Conservation (phyloP, 176 grass and related monocot species). For the Microstegium vimineum region DNA sequence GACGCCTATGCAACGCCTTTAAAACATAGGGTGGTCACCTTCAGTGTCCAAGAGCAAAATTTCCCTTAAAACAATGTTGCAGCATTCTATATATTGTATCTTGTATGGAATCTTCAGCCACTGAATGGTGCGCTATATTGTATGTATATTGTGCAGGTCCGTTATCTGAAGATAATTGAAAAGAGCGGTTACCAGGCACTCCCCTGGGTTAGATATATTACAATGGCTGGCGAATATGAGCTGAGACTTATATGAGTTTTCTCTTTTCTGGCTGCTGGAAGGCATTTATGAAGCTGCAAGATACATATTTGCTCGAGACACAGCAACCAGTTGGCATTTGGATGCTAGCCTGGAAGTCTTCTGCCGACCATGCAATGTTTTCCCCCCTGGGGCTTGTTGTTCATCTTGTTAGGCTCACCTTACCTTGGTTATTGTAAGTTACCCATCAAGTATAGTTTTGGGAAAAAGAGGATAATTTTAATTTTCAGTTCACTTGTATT, state of each 20-base stretch:
- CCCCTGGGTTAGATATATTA: conserved; percentile 99
- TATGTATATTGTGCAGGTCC: conserved; percentile 64
- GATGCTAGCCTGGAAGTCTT: conserved; percentile 23
- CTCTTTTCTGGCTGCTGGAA: conserved; percentile 17
- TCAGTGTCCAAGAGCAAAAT: too few species aligned
- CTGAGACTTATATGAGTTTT: conserved; percentile 77
- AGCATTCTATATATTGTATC: not conserved
- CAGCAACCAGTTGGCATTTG: conserved; percentile 12
- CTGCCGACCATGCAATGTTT: conserved; percentile 31
- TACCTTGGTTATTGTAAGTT: conserved; percentile 47
- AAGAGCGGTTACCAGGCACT: conserved; percentile 97
- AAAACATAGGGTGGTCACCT: too few species aligned
- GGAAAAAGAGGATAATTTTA: not conserved
- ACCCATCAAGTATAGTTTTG: conserved; percentile 53
- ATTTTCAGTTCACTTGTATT: conserved; percentile 34
- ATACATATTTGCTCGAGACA: conserved; percentile 18
- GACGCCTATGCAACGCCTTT: too few species aligned
- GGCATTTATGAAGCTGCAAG: conserved; percentile 11
- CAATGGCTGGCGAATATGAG: conserved; percentile 98
- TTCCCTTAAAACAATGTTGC: too few species aligned
- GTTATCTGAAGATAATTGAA: conserved; percentile 98
- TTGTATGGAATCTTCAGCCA: not conserved
- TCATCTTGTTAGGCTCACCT: conserved; percentile 39
- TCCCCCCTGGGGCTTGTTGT: conserved; percentile 18
- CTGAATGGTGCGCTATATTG: conserved; percentile 7